Evolutionary conservation across 2,329 filamentous ascomycete genomes (phyloP), one percentile per base, ranked within the genome.

Genomic region (Lachnum nothofagi): DNA sequence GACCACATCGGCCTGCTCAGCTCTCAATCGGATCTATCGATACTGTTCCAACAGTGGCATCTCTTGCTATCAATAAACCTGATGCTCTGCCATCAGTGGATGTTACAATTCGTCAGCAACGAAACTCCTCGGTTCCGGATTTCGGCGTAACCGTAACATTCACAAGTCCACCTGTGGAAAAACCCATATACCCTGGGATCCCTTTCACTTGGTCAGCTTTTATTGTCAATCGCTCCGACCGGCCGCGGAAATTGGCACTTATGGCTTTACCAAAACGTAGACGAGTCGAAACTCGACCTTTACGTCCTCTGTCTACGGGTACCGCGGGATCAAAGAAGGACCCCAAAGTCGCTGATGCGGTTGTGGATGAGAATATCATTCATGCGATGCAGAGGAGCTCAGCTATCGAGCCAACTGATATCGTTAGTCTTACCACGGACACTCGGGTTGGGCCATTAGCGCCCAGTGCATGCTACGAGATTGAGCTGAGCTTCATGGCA

Each of bases 91-190:
- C 80, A 9, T 69, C 72, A 22, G 73, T 83, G 38, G 78, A 83
- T 58, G 74, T 79, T 68, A 77, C 48, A 43, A 61, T 55, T 16
- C 59, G 55, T n/a, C 60, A 63, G 19, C 53, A 71, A 72, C 40
- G 65, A 65, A 47, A 70, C 67, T 66, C 72, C 40, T 60, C 70
- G 43, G 64, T 80, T 33, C 76, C 77, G 3, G 77, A 85, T 51
- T 79, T 87, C 43, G 86, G 85, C 50, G 78, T 91, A 49, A 88
- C 83, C 29, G 81, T 91, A 69, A 89, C 85, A 34, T 84, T 93
- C 62, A 79, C 77, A 5, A 82, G 78, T 0, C 85, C 85, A 27
- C 52, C 67, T 10, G 70, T 85, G 23, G 71, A 75, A 47, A 71
- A 83, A 14, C 72, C 76, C 45, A 72, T 88, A 20, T 74, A 72